Base-by-base conservation (phyloP, 768 basidiomycete genomes). In the Leccinum sublutescens region DNA sequence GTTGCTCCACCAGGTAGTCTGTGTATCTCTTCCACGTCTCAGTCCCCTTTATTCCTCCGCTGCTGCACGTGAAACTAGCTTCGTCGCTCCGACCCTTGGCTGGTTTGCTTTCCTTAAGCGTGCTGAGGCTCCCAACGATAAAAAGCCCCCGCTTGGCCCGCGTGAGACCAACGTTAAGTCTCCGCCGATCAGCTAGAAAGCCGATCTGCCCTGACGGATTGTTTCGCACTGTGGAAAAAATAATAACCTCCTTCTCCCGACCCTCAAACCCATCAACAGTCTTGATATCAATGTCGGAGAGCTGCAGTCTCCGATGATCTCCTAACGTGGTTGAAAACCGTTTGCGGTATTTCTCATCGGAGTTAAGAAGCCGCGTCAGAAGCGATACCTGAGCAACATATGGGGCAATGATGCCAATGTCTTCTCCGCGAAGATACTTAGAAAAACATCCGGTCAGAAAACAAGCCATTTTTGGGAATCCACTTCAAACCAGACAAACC, bases 211-310 rank as follows among this genome's bases (percentile, higher is more conserved):
- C 92, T 1, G 74, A 75, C 2, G 78, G 66, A 67, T 97, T 97
- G 71, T 89, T 91, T 54, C 95, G 81, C 52, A 95, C 93, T 3
- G 93, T 95, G 45, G 91, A 93, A 72, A 97, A 95, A 47, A 97
- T 80, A 62, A 97, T 91, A 45, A 96, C 85, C 31, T 93, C 89
- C 76, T 96, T 96, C 77, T 97, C 93, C 49, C 93, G 82, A 12
- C 94, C 94, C 72, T 97, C 93, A 71, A 95, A 97, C 19, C 94
- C 94, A 66, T 97, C 94, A 14, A 97, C 94, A 0, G 94, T 96
- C 76, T 91, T 92, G 66, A 96, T 82, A 72, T 96, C 94, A 54
- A 97, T 81, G 54, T 82, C 71, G 0, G 75, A 68, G 7, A 93
- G 71, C 63, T 95, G 86, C 74, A 82, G 77, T 19, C 80, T 85